Evolutionary conservation across 257 asterid species (phyloP), one percentile per base, ranked within the genome.

Genomic region (Solanum rostratum): DNA sequence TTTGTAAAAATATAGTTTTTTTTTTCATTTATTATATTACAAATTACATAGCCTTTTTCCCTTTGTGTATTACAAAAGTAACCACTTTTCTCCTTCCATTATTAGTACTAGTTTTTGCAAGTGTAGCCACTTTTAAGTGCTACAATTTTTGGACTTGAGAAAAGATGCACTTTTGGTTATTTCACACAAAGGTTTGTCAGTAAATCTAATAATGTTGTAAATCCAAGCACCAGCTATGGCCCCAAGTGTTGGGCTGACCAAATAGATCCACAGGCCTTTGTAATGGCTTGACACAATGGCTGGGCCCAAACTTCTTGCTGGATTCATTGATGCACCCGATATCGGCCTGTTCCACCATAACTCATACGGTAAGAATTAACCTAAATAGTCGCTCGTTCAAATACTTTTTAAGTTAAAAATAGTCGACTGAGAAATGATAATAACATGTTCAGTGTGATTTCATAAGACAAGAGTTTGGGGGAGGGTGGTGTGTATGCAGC

Each of bases 251-350:
- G 98, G 98, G 69, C 97, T 95, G 22, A 94, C 62, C 13, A 94
- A 49, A 78, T 95, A 95, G 46, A 95, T 90, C 98, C 98, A 95
- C 62, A 95, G 43, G 1, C 96, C 93, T 16, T 45, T 83, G 87
- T 84, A 95, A 0, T 89, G 78, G 83, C 57, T 87, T 12, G 96
- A 92, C 0, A 93, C 98, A 24, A 95, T 88, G 24, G 98, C 97
- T 53, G 98, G 98, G 20, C 98, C 98, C 46, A 95, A 88, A 90
- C 96, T 93, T 87, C 98, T 91, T 82, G 98, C 97, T 78, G 98
- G 98, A 73, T 95, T 95, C 98, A 95, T 95, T n/a, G 98, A 95
- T 29, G 98, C 98, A 63, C 98, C 98, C 0, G 98, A 92, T 15
- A 95, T 90, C 1, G 98, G 93, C 87, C 98, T 95, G 89, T 86